These are phyloP conservation scores for Hepatocystis sp. DNA, from an alignment of 169 alveolate genomes.

Conservation along the genomic window DNA sequence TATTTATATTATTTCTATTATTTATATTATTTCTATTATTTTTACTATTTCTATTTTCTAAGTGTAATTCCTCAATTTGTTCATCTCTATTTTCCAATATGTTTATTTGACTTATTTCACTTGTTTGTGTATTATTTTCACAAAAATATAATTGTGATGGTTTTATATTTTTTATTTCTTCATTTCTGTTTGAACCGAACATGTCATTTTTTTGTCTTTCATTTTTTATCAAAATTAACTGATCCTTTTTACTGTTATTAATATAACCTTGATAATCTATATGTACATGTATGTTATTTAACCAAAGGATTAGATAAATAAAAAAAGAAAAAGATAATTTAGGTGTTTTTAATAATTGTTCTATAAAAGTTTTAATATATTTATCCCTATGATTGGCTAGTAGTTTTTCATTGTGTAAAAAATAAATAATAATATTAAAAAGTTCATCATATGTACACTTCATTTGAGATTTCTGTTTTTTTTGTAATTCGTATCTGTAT, in stretches of 20 bases:
- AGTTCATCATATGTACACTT: slow-evolving; percentile 67
- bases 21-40: no score
- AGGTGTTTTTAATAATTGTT: slow-evolving; percentile 59
- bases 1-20: no score
- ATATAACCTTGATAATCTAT: slow-evolving; percentile 64
- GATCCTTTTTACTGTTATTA: slow-evolving; percentile 21
- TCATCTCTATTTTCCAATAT: no score
- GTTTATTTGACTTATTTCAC: no score
- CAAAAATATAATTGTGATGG: no score
- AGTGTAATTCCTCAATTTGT: no score
- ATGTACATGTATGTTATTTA: slow-evolving; percentile 39
- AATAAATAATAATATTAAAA: slow-evolving; percentile 43
- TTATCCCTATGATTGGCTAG: slow-evolving; percentile 60
- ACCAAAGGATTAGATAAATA: slow-evolving; percentile 58
- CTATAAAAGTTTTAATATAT: slow-evolving; percentile 68
- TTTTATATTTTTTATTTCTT: no score
- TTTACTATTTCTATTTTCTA: no score
- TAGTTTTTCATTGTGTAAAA: slow-evolving; percentile 61
- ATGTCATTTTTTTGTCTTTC: slow-evolving; percentile 9
- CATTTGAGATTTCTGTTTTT: slow-evolving; percentile 11
- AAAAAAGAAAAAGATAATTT: slow-evolving; percentile 70
- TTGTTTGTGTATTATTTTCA: no score
- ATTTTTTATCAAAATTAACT: background rate
- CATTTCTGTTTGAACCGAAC: background rate
- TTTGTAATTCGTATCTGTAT: slow-evolving; percentile 34